Percentiles rank a stretch among this genome's conserved stretches.
Evolutionary conservation across 106 monocot species (phyloP).

Genomic region (Acanthochlamys bracteata): DNA sequence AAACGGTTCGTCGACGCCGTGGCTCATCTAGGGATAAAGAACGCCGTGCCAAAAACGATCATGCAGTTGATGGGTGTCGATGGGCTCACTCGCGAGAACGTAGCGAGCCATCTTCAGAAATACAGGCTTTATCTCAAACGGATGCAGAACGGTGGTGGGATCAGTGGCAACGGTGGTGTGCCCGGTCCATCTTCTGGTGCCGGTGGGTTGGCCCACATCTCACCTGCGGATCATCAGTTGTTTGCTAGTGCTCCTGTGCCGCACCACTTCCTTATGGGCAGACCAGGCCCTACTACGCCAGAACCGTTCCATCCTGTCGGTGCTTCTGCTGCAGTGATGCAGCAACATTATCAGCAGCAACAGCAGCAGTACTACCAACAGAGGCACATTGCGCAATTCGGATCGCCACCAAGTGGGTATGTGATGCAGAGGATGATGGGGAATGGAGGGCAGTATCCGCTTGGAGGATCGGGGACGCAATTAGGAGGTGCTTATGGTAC

Average conservation of each 20-base stretch:
- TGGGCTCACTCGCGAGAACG: slow-evolving; percentile 78
- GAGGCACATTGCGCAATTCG: slow-evolving; percentile 36
- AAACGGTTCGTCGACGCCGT: slow-evolving; percentile 80
- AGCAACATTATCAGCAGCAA: slow-evolving; percentile 35
- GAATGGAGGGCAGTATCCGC: slow-evolving; percentile 6
- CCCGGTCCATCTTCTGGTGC: slow-evolving; percentile 15
- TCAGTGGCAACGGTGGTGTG: slow-evolving; percentile 2
- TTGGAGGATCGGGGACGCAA: slow-evolving; percentile 6
- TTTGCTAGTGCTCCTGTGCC: slow-evolving; percentile 60
- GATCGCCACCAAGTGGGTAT: slow-evolving; percentile 15
- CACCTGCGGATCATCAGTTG: slow-evolving; percentile 42
- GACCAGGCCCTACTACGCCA: not conserved
- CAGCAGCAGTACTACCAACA: slow-evolving; percentile 29
- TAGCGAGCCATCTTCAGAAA: slow-evolving; percentile 84
- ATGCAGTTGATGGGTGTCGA: slow-evolving; percentile 83
- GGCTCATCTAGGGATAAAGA: slow-evolving; percentile 67
- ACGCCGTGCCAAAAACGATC: slow-evolving; percentile 83
- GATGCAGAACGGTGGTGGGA: slow-evolving; percentile 41
- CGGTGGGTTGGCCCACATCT: not conserved
- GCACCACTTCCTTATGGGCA: slow-evolving; percentile 49
- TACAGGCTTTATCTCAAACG: slow-evolving; percentile 66
- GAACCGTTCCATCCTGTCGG: slow-evolving; percentile 30
- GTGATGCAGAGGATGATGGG: slow-evolving; percentile 35
- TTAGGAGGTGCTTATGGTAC: slow-evolving; percentile 29
- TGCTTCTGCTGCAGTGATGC: slow-evolving; percentile 8